These are phyloP conservation scores for Grigorovia yakushimaensis DNA, from an alignment of 805 yeast species.

Conservation along the genomic window DNA sequence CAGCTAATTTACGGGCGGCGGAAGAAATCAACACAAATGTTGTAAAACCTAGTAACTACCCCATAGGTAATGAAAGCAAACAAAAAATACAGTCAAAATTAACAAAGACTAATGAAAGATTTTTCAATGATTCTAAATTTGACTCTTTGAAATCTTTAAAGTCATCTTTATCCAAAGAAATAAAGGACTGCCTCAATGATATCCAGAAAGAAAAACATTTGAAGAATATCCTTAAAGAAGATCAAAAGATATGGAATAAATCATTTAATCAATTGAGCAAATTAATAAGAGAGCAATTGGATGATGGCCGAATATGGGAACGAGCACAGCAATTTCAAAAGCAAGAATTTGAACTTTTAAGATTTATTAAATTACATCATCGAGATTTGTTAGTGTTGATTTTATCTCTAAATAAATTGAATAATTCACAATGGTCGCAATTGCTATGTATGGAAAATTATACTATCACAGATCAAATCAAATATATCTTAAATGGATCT, in stretches of 20 bases:
- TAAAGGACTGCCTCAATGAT: not conserved
- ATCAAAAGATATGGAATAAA: not conserved
- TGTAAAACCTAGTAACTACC: not conserved
- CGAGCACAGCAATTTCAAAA: not conserved
- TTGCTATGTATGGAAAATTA: not conserved
- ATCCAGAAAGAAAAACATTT: too few species aligned
- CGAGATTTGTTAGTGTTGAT: not conserved
- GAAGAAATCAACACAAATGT: not conserved
- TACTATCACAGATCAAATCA: not conserved
- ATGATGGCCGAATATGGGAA: not conserved
- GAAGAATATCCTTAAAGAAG: not conserved
- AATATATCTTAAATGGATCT: not conserved
- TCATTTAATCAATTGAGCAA: not conserved
- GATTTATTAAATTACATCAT: not conserved
- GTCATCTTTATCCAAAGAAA: not conserved
- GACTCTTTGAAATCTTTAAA: not conserved
- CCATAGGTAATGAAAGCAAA: too few species aligned
- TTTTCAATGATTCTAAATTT: too few species aligned
- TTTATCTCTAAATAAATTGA: not conserved
- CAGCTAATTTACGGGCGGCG: not conserved
- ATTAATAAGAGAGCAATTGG: not conserved
- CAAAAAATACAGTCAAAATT: not conserved
- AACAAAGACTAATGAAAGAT: not conserved
- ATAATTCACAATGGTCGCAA: not conserved
- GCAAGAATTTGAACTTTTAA: not conserved